Percentiles rank a stretch among this genome's conserved stretches.
Conservation (phyloP, 2,329 filamentous ascomycete species). For the Leptographium flavum region DNA sequence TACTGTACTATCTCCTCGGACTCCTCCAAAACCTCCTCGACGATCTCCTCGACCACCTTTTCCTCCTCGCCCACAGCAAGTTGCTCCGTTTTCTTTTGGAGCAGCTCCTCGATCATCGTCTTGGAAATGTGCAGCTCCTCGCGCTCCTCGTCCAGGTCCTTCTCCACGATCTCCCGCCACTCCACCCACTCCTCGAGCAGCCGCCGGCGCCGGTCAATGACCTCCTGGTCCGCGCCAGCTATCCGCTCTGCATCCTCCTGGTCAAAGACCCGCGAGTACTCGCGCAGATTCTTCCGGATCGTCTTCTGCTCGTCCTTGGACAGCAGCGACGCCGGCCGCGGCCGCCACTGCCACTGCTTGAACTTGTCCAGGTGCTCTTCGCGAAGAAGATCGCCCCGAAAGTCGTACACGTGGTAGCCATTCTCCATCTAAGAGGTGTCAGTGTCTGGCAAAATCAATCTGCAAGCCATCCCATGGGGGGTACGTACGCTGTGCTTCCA, state of each 20-base stretch:
- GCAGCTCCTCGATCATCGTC: constrained; percentile 47
- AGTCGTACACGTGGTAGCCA: constrained; percentile 96
- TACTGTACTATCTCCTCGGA: constrained; percentile 57
- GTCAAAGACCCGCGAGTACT: constrained; percentile 90
- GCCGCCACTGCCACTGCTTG: constrained; percentile 94
- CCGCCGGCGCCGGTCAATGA: constrained; percentile 74
- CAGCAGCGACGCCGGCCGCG: constrained; percentile 79
- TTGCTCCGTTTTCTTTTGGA: constrained; percentile 39
- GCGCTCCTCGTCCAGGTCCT: constrained; percentile 59
- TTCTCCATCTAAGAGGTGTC: constrained; percentile 71
- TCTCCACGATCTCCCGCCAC: constrained; percentile 64
- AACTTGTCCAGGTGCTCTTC: constrained; percentile 93
- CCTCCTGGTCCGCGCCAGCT: constrained; percentile 83
- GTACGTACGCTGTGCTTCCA: constrained; percentile 90
- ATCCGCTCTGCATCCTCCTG: constrained; percentile 89
- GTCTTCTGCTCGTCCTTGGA: constrained; percentile 95
- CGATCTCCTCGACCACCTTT: constrained; percentile 74
- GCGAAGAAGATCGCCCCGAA: constrained; percentile 75
- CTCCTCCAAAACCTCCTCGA: constrained; percentile 74
- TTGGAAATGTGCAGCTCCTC: constrained; percentile 50
- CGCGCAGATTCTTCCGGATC: constrained; percentile 94
- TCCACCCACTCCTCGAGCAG: constrained; percentile 78
- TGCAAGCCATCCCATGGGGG: too few relatives aligned
- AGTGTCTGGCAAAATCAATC: background rate
- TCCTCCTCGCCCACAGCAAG: constrained; percentile 53